Evolutionary conservation across 495 filamentous ascomycete species (phyloP), one percentile per base, ranked within the genome.

Genomic region (Aspergillus ellipticus): DNA sequence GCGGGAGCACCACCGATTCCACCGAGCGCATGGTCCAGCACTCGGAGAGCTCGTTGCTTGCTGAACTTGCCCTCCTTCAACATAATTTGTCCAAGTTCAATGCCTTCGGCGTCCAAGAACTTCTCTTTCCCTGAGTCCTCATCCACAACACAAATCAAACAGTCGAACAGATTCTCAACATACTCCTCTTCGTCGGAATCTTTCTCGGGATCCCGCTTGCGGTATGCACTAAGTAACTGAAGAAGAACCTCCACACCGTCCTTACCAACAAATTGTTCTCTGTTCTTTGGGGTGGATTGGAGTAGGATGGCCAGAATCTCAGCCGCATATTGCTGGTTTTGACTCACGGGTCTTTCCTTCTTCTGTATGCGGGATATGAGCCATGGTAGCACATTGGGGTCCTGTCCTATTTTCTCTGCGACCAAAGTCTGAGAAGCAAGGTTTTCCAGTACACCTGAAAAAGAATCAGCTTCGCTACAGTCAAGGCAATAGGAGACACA

Each of bases 241-340:
- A 97, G 81, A 60, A 97, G 74, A 13, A 79, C 66, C 60, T 99
- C 95, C 6, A 92, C 76, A 17, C 88, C 89, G 53, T 96, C 84
- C 2, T 89, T 66, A 9, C 72, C 68, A 47, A 80, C 77, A n/a
- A 96, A 71, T 43, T 79, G 78, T 37, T 74, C 73, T 29, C 89
- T 77, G 65, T 89, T 93, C 15, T 77, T 66, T 0, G 75, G 46
- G 13, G 86, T 87, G 6, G 87, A 86, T 64, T 92, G 89, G 13
- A 89, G 69, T 0, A 99, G 72, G 51, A 99, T 96, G 3, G 93
- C 89, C 15, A 99, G 75, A 13, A 97, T 79, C 70, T 99, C 94
- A 8, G 94, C 90, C 0, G 91, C 82, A 63, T 97, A 99, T 67
- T 96, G 94, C 66, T 92, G 96, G 69, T 99, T 99, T 70, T 99